Evolutionary conservation across 2,329 filamentous ascomycete genomes (phyloP).

Genomic region (Colletotrichum trifolii): DNA sequence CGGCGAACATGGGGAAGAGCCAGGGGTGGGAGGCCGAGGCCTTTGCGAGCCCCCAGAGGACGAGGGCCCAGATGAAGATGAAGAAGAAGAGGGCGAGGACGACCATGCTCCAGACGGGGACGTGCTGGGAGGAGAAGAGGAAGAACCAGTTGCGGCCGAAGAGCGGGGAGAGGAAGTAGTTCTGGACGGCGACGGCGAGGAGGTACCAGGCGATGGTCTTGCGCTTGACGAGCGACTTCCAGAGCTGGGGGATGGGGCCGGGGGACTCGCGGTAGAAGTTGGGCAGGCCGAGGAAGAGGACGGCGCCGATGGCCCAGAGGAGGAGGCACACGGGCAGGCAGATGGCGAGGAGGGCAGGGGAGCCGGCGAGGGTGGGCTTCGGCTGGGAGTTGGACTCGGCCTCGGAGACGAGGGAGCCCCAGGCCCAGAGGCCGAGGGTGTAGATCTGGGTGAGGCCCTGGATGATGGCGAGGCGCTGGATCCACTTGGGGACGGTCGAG

Average conservation of each 20-base stretch:
- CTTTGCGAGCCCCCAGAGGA: slow-evolving; percentile 62
- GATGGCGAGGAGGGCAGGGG: slow-evolving; percentile 53
- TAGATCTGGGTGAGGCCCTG: slow-evolving; percentile 76
- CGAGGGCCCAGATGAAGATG: slow-evolving; percentile 63
- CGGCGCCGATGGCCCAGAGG: slow-evolving; percentile 66
- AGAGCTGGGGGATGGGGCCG: slow-evolving; percentile 73
- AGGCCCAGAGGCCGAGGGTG: slow-evolving; percentile 74
- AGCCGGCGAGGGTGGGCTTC: slow-evolving; percentile 44
- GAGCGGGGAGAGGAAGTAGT: slow-evolving; percentile 73
- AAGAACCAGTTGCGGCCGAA: slow-evolving; percentile 76
- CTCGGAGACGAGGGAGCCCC: slow-evolving; percentile 56
- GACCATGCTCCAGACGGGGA: slow-evolving; percentile 65
- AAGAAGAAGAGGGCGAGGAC: slow-evolving; percentile 68
- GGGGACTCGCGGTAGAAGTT: slow-evolving; percentile 74
- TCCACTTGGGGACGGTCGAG: slow-evolving; percentile 71
- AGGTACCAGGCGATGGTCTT: slow-evolving; percentile 77
- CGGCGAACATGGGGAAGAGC: slow-evolving; percentile 75
- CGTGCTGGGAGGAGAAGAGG: slow-evolving; percentile 68
- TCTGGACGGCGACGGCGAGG: slow-evolving; percentile 71
- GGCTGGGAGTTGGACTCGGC: slow-evolving; percentile 31
- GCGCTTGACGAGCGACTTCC: slow-evolving; percentile 68
- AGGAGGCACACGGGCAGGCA: slow-evolving; percentile 67
- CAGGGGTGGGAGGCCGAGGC: slow-evolving; percentile 71
- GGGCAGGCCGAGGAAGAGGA: slow-evolving; percentile 70
- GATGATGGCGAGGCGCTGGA: slow-evolving; percentile 73